These are phyloP conservation scores for Fusarium bactridioides DNA, from an alignment of 2,329 filamentous ascomycete species.

Conservation along the genomic window DNA sequence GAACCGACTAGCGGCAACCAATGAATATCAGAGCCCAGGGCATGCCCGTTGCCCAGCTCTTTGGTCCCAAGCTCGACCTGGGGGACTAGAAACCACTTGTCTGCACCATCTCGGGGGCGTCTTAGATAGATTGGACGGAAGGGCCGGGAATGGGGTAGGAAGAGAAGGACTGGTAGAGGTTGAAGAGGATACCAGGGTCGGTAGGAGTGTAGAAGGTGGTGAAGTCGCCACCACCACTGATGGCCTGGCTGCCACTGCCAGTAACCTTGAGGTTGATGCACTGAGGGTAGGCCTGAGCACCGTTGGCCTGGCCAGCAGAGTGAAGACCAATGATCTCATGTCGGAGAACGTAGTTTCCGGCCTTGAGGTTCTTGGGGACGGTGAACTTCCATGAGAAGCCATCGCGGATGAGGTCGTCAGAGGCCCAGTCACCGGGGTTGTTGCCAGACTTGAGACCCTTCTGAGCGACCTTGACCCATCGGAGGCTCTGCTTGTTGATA, in stretches of 20 bases:
- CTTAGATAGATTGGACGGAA: constrained; percentile 20
- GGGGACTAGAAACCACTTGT: constrained; percentile 1
- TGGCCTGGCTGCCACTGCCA: constrained; percentile 46
- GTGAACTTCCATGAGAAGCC: constrained; percentile 56
- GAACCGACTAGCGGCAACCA: constrained; percentile 22
- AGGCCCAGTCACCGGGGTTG: constrained; percentile 61
- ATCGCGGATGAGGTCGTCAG: constrained; percentile 59
- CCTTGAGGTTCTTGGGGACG: constrained; percentile 55
- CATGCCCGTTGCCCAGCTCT: neutral
- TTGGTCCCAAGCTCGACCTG: neutral
- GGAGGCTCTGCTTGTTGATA: constrained; percentile 59
- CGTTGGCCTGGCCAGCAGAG: constrained; percentile 50
- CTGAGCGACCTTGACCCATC: constrained; percentile 68
- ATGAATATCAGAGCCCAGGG: constrained; percentile 3
- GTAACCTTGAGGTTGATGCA: constrained; percentile 59
- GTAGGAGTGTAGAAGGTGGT: constrained; percentile 47
- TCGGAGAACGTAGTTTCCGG: constrained; percentile 63
- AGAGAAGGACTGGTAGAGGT: constrained; percentile 44
- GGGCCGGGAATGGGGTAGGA: constrained; percentile 47
- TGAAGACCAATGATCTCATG: constrained; percentile 66
- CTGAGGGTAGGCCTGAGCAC: constrained; percentile 62
- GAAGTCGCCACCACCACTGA: constrained; percentile 44
- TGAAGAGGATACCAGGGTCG: constrained; percentile 49
- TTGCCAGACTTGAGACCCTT: constrained; percentile 58
- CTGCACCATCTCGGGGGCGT: neutral